phyloP scores from a whole-genome alignment of 768 basidiomycete species.

The Kwoniella bestiolae region DNA sequence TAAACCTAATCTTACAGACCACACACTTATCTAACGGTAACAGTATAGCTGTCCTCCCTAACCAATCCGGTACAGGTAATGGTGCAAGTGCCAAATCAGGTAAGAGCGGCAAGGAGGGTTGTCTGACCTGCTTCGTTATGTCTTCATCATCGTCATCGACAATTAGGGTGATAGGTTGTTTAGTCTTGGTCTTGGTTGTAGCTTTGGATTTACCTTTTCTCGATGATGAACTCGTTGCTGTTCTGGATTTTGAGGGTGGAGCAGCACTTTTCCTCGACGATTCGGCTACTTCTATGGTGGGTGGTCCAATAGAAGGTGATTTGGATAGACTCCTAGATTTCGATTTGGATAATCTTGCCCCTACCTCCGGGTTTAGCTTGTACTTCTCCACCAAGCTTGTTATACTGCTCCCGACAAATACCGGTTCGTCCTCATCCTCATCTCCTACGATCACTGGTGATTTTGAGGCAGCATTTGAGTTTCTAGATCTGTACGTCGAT shows the following conservation, averaged over 20 bases:
- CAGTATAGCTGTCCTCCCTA: slow-evolving; percentile 36
- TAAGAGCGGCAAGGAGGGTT: slow-evolving; percentile 21
- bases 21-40: slow-evolving; percentile 29
- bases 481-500: background rate
- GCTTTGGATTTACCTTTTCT: background rate
- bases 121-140: background rate
- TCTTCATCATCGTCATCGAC: background rate
- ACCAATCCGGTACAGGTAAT: slow-evolving; percentile 33
- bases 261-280: background rate
- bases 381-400: slow-evolving; percentile 21
- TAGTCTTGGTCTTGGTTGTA: background rate
- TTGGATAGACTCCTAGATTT: background rate
- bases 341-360: background rate
- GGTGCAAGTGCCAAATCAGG: slow-evolving; percentile 22
- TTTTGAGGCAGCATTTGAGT: background rate
- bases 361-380: slow-evolving; percentile 5
- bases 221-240: background rate
- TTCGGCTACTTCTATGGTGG: background rate
- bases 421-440: slow-evolving; percentile 33
- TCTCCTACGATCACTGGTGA: background rate
- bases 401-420: slow-evolving; percentile 24
- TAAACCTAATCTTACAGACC: slow-evolving; percentile 36
- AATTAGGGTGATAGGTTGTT: background rate
- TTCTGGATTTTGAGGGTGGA: background rate
- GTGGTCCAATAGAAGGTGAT: slow-evolving; percentile 9